Conservation (phyloP, 306 rosid species). For the Begonia loranthoides region DNA sequence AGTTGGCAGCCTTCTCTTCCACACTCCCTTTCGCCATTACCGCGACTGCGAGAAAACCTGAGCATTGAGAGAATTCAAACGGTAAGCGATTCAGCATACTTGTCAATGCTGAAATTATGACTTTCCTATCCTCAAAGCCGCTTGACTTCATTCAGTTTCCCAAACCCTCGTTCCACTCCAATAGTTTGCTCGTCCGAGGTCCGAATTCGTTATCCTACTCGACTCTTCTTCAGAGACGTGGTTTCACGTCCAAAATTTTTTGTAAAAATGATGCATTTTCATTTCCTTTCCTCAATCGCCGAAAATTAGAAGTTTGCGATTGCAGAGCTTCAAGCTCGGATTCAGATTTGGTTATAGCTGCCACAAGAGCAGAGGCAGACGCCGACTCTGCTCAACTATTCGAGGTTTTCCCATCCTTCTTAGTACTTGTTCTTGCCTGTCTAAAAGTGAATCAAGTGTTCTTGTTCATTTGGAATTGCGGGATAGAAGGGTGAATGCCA, state of each 20-base stretch:
- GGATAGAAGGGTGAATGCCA: neutral
- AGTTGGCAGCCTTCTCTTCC: too few species aligned
- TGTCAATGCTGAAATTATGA: slow-evolving; percentile 30
- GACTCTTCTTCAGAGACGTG: slow-evolving; percentile 12
- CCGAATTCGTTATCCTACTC: slow-evolving; percentile 14
- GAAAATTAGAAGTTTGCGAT: slow-evolving; percentile 23
- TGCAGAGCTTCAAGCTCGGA: slow-evolving; percentile 21
- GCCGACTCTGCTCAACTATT: slow-evolving; percentile 55
- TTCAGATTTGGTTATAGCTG: slow-evolving; percentile 20
- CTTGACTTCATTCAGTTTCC: slow-evolving; percentile 27
- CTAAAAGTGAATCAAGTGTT: neutral
- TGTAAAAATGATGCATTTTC: slow-evolving; percentile 1
- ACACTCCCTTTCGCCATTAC: too few species aligned
- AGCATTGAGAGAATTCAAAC: too few species aligned
- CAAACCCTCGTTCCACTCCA: slow-evolving; percentile 22
- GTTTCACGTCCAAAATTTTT: slow-evolving; percentile 15
- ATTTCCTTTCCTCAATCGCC: slow-evolving; percentile 3
- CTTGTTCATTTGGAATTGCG: neutral
- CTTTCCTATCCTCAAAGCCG: slow-evolving; percentile 22
- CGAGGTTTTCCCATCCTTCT: slow-evolving; percentile 31
- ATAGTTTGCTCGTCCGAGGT: slow-evolving; percentile 21
- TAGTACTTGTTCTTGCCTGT: neutral
- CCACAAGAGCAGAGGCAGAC: slow-evolving; percentile 30
- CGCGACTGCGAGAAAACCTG: too few species aligned
- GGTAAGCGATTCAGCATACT: too few species aligned